Base-by-base conservation (phyloP, 1,284 basidiomycete genomes). In the Marasmius sp. region DNA sequence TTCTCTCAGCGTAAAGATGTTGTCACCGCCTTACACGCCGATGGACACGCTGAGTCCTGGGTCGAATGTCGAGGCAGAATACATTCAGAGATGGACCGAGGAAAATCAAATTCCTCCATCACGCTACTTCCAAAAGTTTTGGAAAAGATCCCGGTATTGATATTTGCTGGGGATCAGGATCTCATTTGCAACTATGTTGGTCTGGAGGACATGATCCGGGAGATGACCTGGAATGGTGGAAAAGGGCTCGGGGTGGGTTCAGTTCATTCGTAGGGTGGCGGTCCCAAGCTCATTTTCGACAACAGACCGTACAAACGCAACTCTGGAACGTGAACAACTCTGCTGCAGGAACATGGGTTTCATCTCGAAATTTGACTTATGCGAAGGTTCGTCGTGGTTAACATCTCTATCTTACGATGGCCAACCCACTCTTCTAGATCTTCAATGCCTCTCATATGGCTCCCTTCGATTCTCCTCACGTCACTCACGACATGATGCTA, bases 401-500 rank as follows among this genome's bases (percentile, higher is more conserved):
- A 41, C 10, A 51, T 39, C 34, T 49, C 6, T 16, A 56, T n/a
- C 43, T 12, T 39, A 45, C 22, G 34, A 37, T 33, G 37, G 33
- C 34, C 54, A 57, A 48, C 50, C 22, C 49, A 43, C n/a, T 34
- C 52, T 6, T 48, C 4, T 34, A 92, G 89, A 84, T 94, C 38
- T 92, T 91, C 75, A 93, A 94, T 62, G 94, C 93, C 1, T 96
- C 94, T 1, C 95, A 97, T 74, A 97, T 97, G 95, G 94, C 91
- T 36, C 94, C 94, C 0, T 97, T 88, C 72, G 97, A 99, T 75
- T 81, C 92, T 11, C 97, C 96, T 0, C 83, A 94, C 60, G 87
- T 91, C 37, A 83, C 94, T 4, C 95, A 98, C 75, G 97, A 99
- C 75, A 98, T 99, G 97, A 97, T 99, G 70, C 86, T 96, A 54